These are phyloP conservation scores for Dactylonectria estremocensis DNA, from an alignment of 2,329 filamentous ascomycete species.

Conservation along the genomic window DNA sequence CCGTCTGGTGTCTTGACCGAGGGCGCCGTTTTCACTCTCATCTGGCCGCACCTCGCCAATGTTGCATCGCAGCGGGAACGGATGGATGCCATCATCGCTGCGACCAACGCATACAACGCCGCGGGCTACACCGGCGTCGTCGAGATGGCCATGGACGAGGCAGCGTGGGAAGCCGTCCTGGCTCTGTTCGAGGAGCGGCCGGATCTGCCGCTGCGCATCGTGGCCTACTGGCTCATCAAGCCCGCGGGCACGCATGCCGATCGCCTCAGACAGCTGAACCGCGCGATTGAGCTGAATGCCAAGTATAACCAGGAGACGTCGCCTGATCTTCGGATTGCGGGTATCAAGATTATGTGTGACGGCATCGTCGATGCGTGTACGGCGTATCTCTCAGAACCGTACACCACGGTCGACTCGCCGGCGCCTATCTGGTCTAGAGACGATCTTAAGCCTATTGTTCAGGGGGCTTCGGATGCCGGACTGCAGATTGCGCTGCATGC, in stretches of 20 bases:
- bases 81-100: slow-evolving; percentile 57
- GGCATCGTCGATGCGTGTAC: slow-evolving; percentile 30
- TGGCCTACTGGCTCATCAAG: slow-evolving; percentile 61
- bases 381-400: slow-evolving; percentile 23
- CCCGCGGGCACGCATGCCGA: slow-evolving; percentile 55
- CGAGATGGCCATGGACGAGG: slow-evolving; percentile 70
- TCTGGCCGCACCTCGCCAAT: slow-evolving; percentile 67
- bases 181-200: slow-evolving; percentile 50
- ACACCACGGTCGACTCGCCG: slow-evolving; percentile 54
- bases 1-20: slow-evolving; percentile 66
- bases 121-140: slow-evolving; percentile 64
- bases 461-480: slow-evolving; percentile 63
- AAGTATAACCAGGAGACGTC: slow-evolving; percentile 43
- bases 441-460: slow-evolving; percentile 67
- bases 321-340: slow-evolving; percentile 44
- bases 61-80: slow-evolving; percentile 60
- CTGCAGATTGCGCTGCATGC: slow-evolving; percentile 75
- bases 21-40: slow-evolving; percentile 63
- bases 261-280: slow-evolving; percentile 57
- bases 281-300: slow-evolving; percentile 58
- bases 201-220: slow-evolving; percentile 58
- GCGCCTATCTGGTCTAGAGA: slow-evolving; percentile 67
- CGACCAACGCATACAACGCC: slow-evolving; percentile 59
- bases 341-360: slow-evolving; percentile 31
- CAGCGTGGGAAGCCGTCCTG: slow-evolving; percentile 59